Evolutionary conservation across 2,329 filamentous ascomycete genomes (phyloP), one percentile per base, ranked within the genome.

Genomic region (Xylaria sp.): DNA sequence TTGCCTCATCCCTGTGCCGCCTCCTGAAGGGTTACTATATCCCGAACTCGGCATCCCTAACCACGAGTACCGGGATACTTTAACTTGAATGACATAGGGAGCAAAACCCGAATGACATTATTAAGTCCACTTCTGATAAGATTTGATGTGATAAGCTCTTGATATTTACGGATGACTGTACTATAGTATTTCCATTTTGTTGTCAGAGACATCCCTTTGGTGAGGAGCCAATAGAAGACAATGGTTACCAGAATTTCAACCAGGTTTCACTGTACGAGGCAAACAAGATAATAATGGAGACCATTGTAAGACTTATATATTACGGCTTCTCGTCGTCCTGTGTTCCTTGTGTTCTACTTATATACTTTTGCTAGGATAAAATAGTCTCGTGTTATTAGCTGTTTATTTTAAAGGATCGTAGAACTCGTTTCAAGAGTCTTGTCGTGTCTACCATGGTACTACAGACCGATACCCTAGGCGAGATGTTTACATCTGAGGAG

Each of bases 401-500:
- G 13, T 36, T 50, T 53, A 53, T 13, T 38, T 36, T 33, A 10
- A 20, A 44, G 17, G 10, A 33, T 1, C 7, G 4, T 11, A 13
- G 20, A n/a, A 13, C 15, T 5, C 5, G 15, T 0, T 20, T 3
- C 9, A n/a, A 20, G 13, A 29, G 6, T 29, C 22, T 10, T 20
- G 13, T n/a, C 13, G 60, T 60, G 50, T 15, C 44, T 47, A 25
- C 33, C 20, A 53, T 7, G 20, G 10, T 31, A 7, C 10, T 3
- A 6, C 36, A 29, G 1, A 38, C 36, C 15, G 61, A 67, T 15
- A 29, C 53, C 13, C 20, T 68, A 4, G 62, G 62, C 13, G 15
- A 36, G 4, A 50, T 62, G 57, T 65, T 68, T n/a, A 59, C 57
- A 0, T 33, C 25, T 2, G 39, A 50, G 7, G 65, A 68, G 31